phyloP scores from a whole-genome alignment of 805 yeast species.

The Clavispora phyllophila region DNA sequence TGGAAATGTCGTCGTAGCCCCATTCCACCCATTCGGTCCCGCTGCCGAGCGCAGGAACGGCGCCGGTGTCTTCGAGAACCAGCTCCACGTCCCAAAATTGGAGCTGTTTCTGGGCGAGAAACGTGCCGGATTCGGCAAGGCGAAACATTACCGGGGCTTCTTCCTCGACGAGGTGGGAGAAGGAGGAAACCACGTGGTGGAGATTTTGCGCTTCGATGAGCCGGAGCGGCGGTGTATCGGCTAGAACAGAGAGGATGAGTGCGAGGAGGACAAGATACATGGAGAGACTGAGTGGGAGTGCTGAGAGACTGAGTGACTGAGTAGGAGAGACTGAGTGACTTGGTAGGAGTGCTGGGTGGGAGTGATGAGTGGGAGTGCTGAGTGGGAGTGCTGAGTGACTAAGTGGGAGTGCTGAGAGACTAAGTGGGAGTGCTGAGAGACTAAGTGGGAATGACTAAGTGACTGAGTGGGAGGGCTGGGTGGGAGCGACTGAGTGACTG shows the following conservation, averaged over 20 bases:
- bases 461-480: too few relatives aligned
- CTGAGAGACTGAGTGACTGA: too few relatives aligned
- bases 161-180: background rate
- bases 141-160: conserved; percentile 3
- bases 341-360: too few relatives aligned
- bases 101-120: conserved; percentile 4
- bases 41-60: background rate
- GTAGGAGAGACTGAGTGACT: too few relatives aligned
- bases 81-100: conserved; percentile 6
- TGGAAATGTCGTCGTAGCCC: background rate
- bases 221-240: background rate
- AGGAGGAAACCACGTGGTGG: background rate
- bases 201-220: background rate
- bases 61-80: background rate
- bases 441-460: too few relatives aligned
- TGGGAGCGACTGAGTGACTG: too few relatives aligned
- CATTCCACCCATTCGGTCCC: background rate
- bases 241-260: background rate
- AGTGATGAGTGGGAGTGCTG: too few relatives aligned
- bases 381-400: too few relatives aligned
- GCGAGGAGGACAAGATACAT: too few relatives aligned
- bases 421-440: too few relatives aligned
- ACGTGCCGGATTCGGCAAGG: conserved; percentile 5
- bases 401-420: too few relatives aligned
- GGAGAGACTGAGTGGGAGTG: background rate